Evolutionary conservation across 2,329 filamentous ascomycete genomes (phyloP).

Genomic region (Fusarium anguioides): DNA sequence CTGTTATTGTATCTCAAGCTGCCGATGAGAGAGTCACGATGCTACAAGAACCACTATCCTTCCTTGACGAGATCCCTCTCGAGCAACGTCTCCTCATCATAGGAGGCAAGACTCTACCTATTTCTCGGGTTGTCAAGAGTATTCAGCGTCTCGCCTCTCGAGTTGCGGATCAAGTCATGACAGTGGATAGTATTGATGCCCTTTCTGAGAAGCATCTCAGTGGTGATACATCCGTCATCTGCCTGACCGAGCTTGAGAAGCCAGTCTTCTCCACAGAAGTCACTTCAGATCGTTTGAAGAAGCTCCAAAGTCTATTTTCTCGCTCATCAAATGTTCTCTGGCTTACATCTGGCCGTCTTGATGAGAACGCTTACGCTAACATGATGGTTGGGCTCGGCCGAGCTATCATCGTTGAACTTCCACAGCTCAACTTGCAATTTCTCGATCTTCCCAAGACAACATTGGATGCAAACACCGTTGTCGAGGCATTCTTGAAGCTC

Average conservation of each 20-base stretch:
- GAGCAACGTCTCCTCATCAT: not conserved
- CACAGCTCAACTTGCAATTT: not conserved
- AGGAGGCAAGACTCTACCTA: not conserved
- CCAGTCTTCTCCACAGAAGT: not conserved
- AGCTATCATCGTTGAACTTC: not conserved
- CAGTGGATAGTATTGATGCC: not conserved
- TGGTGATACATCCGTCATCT: not conserved
- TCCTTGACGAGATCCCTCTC: not conserved
- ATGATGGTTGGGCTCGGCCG: constrained; percentile 1
- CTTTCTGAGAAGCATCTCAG: not conserved
- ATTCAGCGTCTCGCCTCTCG: not conserved
- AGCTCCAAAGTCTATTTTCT: not conserved
- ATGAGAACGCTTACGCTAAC: not conserved
- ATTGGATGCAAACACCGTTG: not conserved
- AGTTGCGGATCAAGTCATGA: not conserved
- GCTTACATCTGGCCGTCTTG: not conserved
- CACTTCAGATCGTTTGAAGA: not conserved
- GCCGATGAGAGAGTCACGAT: not conserved
- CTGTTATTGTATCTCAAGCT: not conserved
- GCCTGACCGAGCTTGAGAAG: not conserved
- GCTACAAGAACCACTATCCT: not conserved
- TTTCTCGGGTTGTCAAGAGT: not conserved
- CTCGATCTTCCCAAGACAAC: not conserved
- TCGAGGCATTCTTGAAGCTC: constrained; percentile 1
- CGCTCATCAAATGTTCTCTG: not conserved